Evolutionary conservation across 2,329 filamentous ascomycete genomes (phyloP), one percentile per base, ranked within the genome.

Genomic region (Colletotrichum tamarilloi): DNA sequence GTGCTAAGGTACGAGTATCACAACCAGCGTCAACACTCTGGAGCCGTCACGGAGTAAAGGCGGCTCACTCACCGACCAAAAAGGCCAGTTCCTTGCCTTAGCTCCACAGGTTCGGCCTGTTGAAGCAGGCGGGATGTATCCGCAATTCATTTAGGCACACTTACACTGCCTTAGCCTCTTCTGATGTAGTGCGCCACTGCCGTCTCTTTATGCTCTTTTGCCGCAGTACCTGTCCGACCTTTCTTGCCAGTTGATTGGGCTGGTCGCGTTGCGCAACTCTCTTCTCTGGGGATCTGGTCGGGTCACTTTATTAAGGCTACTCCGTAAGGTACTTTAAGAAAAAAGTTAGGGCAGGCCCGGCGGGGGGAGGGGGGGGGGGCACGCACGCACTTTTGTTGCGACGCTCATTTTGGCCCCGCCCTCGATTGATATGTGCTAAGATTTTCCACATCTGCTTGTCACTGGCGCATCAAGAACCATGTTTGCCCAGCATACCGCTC

Each of bases 331-430:
- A 35, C 32, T 35, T 35, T 35, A 35, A 35, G 32, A 8, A 19
- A 42, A 42, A 42, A 7, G 38, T 14, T 19, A 19, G 38, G 16
- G 38, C 38, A 42, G 38, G 59, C 38, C 38, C 59, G 42, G 11
- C 11, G 32, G 32, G 32, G 32, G 26, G 32, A 4, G 35, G 24
- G 32, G 32, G 24, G 24, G 24, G 24, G 26, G 32, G 32, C 14
- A 42, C 38, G 16, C 28, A 63, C 60, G 42, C 42, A 63, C 60
- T 63, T 63, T 63, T 63, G 60, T 35, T 35, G 19, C 62, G 62
- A 64, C 46, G 42, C 42, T 64, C 62, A 35, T 30, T 46, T 46
- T 46, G 14, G 58, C 16, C 6, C 35, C 58, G 32, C 38, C 9
- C 5, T 12, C n/a, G 35, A 38, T 58, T n/a, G 6, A 49, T 35